Conservation (phyloP, 2,329 filamentous ascomycete genomes). For the Trichophyton verrucosum region DNA sequence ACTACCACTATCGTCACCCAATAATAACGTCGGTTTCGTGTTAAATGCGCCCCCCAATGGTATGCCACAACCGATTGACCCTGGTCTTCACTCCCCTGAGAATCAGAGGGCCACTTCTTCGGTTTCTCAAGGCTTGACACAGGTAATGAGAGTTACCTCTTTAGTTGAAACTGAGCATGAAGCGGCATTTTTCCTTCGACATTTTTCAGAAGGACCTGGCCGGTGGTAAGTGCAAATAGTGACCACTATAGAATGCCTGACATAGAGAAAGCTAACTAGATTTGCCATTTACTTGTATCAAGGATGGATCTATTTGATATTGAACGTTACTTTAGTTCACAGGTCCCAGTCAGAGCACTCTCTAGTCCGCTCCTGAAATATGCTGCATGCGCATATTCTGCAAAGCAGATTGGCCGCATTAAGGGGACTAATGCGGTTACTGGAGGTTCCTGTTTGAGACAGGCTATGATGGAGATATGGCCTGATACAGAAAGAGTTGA, state of each 20-base stretch:
- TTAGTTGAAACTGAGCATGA: slow-evolving; percentile 40
- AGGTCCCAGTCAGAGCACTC: slow-evolving; percentile 47
- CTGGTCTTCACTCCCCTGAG: background rate
- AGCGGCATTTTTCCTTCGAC: slow-evolving; percentile 46
- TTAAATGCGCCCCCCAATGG: slow-evolving; percentile 32
- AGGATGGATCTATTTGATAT: slow-evolving; percentile 38
- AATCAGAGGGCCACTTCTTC: background rate
- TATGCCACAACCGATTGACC: background rate
- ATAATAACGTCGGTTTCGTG: slow-evolving; percentile 45
- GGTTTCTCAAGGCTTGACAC: background rate
- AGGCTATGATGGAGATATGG: slow-evolving; percentile 43
- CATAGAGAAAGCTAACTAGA: background rate
- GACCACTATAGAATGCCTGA: background rate
- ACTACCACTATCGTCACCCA: slow-evolving; percentile 31
- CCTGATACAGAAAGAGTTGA: slow-evolving; percentile 39
- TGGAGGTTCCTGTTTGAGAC: slow-evolving; percentile 34
- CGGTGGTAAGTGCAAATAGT: slow-evolving; percentile 37
- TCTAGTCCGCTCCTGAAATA: slow-evolving; percentile 37
- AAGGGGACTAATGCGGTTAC: slow-evolving; percentile 40
- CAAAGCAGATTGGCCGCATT: slow-evolving; percentile 48
- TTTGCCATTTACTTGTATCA: background rate
- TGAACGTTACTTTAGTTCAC: slow-evolving; percentile 47
- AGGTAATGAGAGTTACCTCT: background rate
- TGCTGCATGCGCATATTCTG: slow-evolving; percentile 49
- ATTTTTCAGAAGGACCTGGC: slow-evolving; percentile 48